phyloP scores from a whole-genome alignment of 768 basidiomycete species.

The Strobilomyces echinocephalus region DNA sequence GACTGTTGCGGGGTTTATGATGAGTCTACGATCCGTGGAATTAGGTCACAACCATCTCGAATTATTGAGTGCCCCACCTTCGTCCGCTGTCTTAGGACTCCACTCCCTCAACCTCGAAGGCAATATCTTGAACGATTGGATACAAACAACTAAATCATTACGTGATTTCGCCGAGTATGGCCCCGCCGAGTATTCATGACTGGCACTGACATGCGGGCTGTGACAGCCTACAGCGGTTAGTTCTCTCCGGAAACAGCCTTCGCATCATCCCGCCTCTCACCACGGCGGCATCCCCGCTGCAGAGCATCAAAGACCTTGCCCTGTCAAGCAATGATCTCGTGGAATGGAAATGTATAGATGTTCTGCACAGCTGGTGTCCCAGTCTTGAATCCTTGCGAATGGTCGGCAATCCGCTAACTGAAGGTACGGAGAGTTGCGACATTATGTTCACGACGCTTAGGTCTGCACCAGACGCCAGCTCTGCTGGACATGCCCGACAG shows the following conservation, averaged over 20 bases:
- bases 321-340: conserved; percentile 57
- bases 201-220: conserved; percentile 3
- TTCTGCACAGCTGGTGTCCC: conserved; percentile 66
- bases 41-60: conserved; percentile 64
- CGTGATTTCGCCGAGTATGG: conserved; percentile 42
- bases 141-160: conserved; percentile 42
- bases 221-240: conserved; percentile 53
- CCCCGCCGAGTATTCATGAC: neutral
- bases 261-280: conserved; percentile 38
- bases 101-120: conserved; percentile 64
- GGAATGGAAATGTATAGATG: conserved; percentile 62
- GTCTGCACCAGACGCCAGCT: conserved; percentile 31
- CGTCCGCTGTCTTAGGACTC: conserved; percentile 29
- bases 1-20: conserved; percentile 47
- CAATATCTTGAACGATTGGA: conserved; percentile 61
- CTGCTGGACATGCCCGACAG: conserved; percentile 45
- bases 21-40: conserved; percentile 52
- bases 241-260: conserved; percentile 63
- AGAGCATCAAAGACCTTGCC: conserved; percentile 51
- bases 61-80: conserved; percentile 23
- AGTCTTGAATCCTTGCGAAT: conserved; percentile 55
- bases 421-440: conserved; percentile 36
- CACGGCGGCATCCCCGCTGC: conserved; percentile 22
- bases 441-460: conserved; percentile 2
- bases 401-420: conserved; percentile 58